Evolutionary conservation across 768 basidiomycete species (phyloP).

Genomic region (Termitomyces sp.): DNA sequence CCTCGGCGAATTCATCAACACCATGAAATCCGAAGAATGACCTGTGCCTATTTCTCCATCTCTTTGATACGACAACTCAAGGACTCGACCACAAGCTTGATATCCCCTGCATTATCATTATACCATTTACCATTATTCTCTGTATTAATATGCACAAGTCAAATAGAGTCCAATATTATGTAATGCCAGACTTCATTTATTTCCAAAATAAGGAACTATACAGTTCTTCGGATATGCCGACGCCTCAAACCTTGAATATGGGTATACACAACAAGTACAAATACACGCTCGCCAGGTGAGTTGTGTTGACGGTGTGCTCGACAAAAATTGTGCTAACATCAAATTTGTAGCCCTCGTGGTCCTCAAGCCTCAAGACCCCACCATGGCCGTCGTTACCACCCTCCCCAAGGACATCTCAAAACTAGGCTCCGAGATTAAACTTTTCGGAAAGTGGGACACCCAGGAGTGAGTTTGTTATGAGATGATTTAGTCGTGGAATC

Average conservation of each 20-base stretch:
- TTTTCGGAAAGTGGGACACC: slow-evolving; percentile 99
- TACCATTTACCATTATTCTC: background rate
- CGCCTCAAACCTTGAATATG: slow-evolving; percentile 42
- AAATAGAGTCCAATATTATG: background rate
- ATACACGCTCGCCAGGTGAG: slow-evolving; percentile 39
- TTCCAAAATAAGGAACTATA: slow-evolving; percentile 33
- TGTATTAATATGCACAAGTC: background rate
- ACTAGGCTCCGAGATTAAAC: slow-evolving; percentile 84
- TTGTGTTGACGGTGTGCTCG: slow-evolving; percentile 26
- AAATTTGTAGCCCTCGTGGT: slow-evolving; percentile 22
- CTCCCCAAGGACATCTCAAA: slow-evolving; percentile 82
- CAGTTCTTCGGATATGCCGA: slow-evolving; percentile 39
- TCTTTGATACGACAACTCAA: background rate
- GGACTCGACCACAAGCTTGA: slow-evolving; percentile 1
- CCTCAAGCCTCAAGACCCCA: slow-evolving; percentile 35
- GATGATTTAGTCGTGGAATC: background rate
- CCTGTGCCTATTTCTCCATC: background rate
- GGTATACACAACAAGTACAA: slow-evolving; percentile 43
- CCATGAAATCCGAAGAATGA: slow-evolving; percentile 8
- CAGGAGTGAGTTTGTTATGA: slow-evolving; percentile 68
- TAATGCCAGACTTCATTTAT: slow-evolving; percentile 2
- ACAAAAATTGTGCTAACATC: slow-evolving; percentile 26
- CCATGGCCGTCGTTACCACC: slow-evolving; percentile 65
- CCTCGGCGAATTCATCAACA: slow-evolving; percentile 10
- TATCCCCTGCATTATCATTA: slow-evolving; percentile 9